Percentiles rank a stretch among this genome's conserved stretches.
Conservation (phyloP, 2,329 filamentous ascomycete genomes). For the Fusarium odoratissimum region DNA sequence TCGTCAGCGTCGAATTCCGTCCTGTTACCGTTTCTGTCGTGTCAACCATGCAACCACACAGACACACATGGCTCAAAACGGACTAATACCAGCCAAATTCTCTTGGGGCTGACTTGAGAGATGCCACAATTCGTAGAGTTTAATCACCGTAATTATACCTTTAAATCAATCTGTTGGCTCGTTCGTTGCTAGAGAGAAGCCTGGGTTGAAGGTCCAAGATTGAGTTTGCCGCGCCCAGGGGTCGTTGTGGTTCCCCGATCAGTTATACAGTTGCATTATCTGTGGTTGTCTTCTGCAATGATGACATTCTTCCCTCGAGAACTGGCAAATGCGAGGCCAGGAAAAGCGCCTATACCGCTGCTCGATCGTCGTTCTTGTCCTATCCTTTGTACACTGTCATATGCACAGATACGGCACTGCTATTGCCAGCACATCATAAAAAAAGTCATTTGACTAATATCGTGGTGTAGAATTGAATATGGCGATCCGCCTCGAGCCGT, state of each 20-base stretch:
- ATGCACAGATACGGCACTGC: constrained; percentile 9
- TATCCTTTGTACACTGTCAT: background rate
- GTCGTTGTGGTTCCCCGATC: constrained; percentile 8
- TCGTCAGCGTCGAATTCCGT: constrained; percentile 33
- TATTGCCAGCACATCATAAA: constrained; percentile 2
- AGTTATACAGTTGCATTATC: background rate
- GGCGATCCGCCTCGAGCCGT: constrained; percentile 24
- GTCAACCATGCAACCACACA: constrained; percentile 31
- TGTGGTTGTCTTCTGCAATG: background rate
- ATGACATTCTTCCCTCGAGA: constrained; percentile 9
- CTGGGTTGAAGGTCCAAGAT: background rate
- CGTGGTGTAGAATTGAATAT: constrained; percentile 1
- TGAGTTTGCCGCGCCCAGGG: constrained; percentile 21
- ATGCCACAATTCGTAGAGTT: constrained; percentile 6
- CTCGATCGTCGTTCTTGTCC: background rate
- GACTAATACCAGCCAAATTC: constrained; percentile 1
- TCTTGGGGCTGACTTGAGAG: background rate
- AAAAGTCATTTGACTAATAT: constrained; percentile 2
- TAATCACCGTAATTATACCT: constrained; percentile 1
- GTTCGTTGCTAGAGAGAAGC: background rate
- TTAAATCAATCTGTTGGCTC: background rate
- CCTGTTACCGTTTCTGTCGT: constrained; percentile 25
- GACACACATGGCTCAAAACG: constrained; percentile 32
- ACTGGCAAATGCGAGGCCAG: background rate
- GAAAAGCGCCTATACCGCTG: background rate